These are phyloP conservation scores for Leucogyrophana mollusca DNA, from an alignment of 768 basidiomycete species.

Conservation along the genomic window DNA sequence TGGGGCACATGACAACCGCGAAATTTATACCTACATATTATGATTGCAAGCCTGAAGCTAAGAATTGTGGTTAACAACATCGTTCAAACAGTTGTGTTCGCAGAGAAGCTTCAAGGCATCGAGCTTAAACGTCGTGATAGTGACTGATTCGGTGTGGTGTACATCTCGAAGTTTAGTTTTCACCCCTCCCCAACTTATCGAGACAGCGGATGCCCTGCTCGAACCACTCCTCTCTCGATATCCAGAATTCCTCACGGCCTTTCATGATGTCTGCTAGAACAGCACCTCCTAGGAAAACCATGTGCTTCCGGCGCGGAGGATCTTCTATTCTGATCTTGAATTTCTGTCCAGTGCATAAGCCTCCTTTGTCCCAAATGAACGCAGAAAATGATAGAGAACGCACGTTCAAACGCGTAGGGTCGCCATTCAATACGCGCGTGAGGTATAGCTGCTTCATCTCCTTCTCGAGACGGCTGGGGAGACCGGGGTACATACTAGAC, in stretches of 20 bases:
- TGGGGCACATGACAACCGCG: slow-evolving; percentile 64
- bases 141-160: no score
- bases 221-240: slow-evolving; percentile 91
- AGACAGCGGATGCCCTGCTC: slow-evolving; percentile 82
- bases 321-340: slow-evolving; percentile 99
- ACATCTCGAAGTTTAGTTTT: slow-evolving; percentile 30
- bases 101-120: no score
- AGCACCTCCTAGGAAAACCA: slow-evolving; percentile 99
- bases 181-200: slow-evolving; percentile 82
- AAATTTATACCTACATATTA: no score
- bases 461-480: slow-evolving; percentile 95
- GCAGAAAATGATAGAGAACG: slow-evolving; percentile 32
- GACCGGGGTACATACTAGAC: slow-evolving; percentile 97
- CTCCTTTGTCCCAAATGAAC: not conserved
- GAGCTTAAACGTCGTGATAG: no score
- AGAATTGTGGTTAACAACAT: no score
- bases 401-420: slow-evolving; percentile 84
- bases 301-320: slow-evolving; percentile 96
- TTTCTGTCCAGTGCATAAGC: slow-evolving; percentile 59
- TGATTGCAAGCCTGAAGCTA: no score
- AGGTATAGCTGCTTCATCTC: slow-evolving; percentile 99
- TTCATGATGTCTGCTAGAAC: slow-evolving; percentile 99
- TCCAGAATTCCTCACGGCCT: slow-evolving; percentile 91
- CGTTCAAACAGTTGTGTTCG: no score
- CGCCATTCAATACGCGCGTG: slow-evolving; percentile 80